Base-by-base conservation (phyloP, 768 basidiomycete genomes). In the Suillus bovinus region DNA sequence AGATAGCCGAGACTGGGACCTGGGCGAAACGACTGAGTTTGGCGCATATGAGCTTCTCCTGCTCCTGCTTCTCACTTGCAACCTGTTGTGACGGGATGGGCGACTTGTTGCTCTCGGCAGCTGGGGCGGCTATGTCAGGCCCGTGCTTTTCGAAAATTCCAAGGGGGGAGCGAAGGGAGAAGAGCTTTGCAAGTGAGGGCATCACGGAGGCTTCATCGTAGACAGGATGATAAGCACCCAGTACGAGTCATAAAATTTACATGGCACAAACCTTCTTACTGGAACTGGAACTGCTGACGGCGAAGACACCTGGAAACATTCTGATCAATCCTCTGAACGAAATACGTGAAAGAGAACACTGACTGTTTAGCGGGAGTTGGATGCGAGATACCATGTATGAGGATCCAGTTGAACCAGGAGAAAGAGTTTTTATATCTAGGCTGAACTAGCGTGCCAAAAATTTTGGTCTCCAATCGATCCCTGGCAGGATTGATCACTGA, bases 11-110 rank as follows among this genome's bases (percentile, higher is more conserved):
- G 34, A 59, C 70, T 17, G 72, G 64, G 20, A 75, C 44, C 7
- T 66, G 61, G 22, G 74, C 72, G 24, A 75, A 41, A 36, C 67
- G 72, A 60, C 70, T 67, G n/a, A 73, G 66, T n/a, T 36, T 67
- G 13, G 58, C 60, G 11, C 31, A 31, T 9, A 52, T 33, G 31
- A 52, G 10, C 3, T 52, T 17, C 29, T 52, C 50, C 31, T 33
- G 50, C 10, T n/a, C 29, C 20, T n/a, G 29, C 31, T 10, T 52
- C n/a, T n/a, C n/a, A n/a, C n/a, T n/a, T n/a, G 29, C 31, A 10
- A 33, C 20, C 11, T 20, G 20, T 52, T 31, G 29, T 52, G 29
- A 3, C 20, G 10, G 6, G 5, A 13, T 13, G 29, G 50, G 29
- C 9, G 29, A 52, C 50, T 52, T 52, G 20, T 7, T 33, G n/a